A percentile compares a stretch with the other conserved stretches of the same genome.
These are phyloP conservation scores for Lenwebbia sp. DNA, from an alignment of 345 rosid genomes.

Conservation along the genomic window DNA sequence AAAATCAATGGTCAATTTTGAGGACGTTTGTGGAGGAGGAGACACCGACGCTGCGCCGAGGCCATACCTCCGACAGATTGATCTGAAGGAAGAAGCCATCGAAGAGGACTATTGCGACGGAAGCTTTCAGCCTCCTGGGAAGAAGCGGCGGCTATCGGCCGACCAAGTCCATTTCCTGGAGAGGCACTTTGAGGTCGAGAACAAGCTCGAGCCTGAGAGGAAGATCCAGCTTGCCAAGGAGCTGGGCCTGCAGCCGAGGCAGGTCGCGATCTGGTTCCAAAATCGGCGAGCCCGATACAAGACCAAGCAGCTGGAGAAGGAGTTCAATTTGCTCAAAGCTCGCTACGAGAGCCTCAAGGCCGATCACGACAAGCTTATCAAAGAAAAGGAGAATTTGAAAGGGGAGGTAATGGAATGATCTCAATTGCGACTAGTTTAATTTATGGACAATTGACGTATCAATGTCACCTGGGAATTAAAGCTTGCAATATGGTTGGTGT, in stretches of 20 bases:
- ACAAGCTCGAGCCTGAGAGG: slow-evolving; percentile 68
- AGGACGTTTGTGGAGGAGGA: slow-evolving; percentile 9
- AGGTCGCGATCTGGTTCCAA: slow-evolving; percentile 80
- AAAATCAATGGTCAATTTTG: slow-evolving; percentile 13
- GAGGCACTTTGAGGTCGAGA: slow-evolving; percentile 53
- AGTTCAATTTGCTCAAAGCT: slow-evolving; percentile 36
- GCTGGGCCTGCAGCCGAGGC: slow-evolving; percentile 70
- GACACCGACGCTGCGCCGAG: not conserved
- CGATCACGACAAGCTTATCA: slow-evolving; percentile 39
- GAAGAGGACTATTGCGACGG: slow-evolving; percentile 21
- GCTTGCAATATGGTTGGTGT: not conserved
- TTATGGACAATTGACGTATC: not conserved
- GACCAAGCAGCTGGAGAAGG: slow-evolving; percentile 60
- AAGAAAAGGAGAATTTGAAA: slow-evolving; percentile 36
- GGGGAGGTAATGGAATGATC: slow-evolving; percentile 31
- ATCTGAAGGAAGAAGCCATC: slow-evolving; percentile 16
- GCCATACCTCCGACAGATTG: slow-evolving; percentile 11
- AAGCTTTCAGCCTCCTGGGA: slow-evolving; percentile 12
- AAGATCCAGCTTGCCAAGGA: slow-evolving; percentile 58
- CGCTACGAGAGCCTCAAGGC: slow-evolving; percentile 42
- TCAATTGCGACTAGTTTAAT: not conserved
- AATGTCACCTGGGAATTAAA: not conserved
- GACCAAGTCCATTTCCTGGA: slow-evolving; percentile 62
- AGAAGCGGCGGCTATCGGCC: slow-evolving; percentile 53
- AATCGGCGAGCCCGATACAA: slow-evolving; percentile 67